Percentiles rank a stretch among this genome's conserved stretches.
phyloP scores from a whole-genome alignment of 116 monocot genomes.

The Papilionanthe hybrid region DNA sequence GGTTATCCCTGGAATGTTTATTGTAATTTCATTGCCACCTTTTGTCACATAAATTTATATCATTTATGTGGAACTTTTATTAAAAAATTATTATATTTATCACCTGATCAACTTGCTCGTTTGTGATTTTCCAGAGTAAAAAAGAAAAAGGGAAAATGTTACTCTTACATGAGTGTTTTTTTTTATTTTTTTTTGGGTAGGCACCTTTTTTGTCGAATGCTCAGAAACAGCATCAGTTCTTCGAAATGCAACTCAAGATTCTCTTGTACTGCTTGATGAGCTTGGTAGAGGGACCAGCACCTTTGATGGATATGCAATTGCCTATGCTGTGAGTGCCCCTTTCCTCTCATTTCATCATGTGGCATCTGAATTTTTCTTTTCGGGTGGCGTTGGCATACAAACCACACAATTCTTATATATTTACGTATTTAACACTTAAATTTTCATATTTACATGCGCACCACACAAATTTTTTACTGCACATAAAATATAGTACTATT shows the following conservation, averaged over 20 bases:
- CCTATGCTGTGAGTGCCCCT: slow-evolving; percentile 76
- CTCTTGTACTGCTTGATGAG: slow-evolving; percentile 93
- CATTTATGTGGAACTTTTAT: no score
- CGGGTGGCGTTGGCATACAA: no score
- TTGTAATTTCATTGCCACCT: no score
- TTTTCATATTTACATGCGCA: no score
- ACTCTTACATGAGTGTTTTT: not conserved
- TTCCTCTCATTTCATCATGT: not conserved
- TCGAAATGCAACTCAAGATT: slow-evolving; percentile 73
- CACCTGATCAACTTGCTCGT: not conserved
- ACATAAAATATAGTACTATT: no score
- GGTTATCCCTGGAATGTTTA: no score
- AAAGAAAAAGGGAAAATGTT: not conserved
- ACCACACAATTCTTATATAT: no score
- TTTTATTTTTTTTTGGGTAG: slow-evolving; percentile 24
- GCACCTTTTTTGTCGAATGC: slow-evolving; percentile 95
- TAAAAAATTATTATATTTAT: no score
- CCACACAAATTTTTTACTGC: no score
- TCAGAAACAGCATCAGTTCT: slow-evolving; percentile 89
- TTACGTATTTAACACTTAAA: no score
- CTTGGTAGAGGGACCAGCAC: slow-evolving; percentile 98
- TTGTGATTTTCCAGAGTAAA: not conserved
- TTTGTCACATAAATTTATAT: no score
- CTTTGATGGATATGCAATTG: slow-evolving; percentile 99
- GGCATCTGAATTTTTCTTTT: not conserved